Conservation (phyloP, 352 stramenopile genomes). For the Phytophthora constricta region DNA sequence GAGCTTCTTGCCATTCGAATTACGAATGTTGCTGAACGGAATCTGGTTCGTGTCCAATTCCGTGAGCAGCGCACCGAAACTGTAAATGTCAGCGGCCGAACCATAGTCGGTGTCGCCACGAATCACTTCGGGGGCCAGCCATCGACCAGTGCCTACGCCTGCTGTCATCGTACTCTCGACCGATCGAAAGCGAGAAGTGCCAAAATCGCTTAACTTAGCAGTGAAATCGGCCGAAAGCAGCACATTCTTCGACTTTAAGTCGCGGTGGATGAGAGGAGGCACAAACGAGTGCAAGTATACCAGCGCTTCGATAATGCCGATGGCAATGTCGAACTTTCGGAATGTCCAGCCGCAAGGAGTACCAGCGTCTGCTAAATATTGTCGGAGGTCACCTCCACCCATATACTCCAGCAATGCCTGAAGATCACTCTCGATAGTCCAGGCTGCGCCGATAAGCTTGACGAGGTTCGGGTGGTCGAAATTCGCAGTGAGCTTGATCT, state of each 20-base stretch:
- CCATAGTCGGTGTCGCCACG: conserved; percentile 52
- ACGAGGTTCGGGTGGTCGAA: conserved; percentile 57
- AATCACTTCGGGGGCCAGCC: conserved; percentile 62
- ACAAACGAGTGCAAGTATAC: conserved; percentile 48
- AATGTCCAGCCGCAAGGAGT: conserved; percentile 24
- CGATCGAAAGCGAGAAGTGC: conserved; percentile 32
- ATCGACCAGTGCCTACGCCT: conserved; percentile 59
- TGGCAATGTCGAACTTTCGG: conserved; percentile 40
- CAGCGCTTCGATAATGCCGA: conserved; percentile 46
- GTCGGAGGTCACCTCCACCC: conserved; percentile 43
- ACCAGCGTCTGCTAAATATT: conserved; percentile 21
- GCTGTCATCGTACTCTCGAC: conserved; percentile 45
- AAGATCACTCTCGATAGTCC: conserved; percentile 48
- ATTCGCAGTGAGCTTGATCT: conserved; percentile 53
- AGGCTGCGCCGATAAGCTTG: conserved; percentile 46
- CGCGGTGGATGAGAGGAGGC: conserved; percentile 52
- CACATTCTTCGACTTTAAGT: conserved; percentile 69
- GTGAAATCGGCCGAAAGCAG: conserved; percentile 35
- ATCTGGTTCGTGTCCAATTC: conserved; percentile 58
- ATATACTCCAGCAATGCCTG: conserved; percentile 52
- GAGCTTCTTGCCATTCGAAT: conserved; percentile 46
- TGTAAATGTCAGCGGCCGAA: conserved; percentile 63
- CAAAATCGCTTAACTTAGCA: conserved; percentile 43
- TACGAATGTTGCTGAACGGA: conserved; percentile 42
- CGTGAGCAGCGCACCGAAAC: conserved; percentile 50